Base-by-base conservation (phyloP, 495 filamentous ascomycete genomes). In the Penicillium subrubescens region DNA sequence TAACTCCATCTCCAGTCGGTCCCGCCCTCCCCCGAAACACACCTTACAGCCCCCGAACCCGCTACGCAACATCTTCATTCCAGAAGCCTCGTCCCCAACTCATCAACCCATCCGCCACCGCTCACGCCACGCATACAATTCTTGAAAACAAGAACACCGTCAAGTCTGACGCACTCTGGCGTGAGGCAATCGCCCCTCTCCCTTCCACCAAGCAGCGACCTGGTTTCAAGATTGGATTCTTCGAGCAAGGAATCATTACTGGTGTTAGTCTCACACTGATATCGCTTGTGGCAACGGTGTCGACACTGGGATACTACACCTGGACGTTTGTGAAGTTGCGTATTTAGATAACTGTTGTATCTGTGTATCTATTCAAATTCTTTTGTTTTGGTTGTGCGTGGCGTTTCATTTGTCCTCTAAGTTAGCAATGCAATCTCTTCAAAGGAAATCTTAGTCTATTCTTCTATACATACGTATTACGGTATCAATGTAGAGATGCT, bases 191-290 rank as follows among this genome's bases (percentile, higher is more conserved):
- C 3, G 64, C 69, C 19, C 78, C 80, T n/a, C 67, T 84, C 29
- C 71, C 75, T 21, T 51, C 73, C 15, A 77, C 71, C 34, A 78
- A 78, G 43, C 79, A 80, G 64, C 62, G 65, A 12, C 61, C 71
- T 15, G 77, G 76, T 5, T 69, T 68, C 8, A 73, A 67, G 17
- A 70, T 83, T 60, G 84, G 82, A 4, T 86, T 82, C 72, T 86
- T 86, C 57, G 81, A 84, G 59, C 80, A 83, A 57, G 84, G 83
- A 2, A 79, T 85, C 33, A 69, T 83, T 31, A 75, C 77, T 8
- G 81, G 80, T 0, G 73, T 71, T 7, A 44, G 72, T 29, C 65
- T 77, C 23, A 73, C 68, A 1, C 52, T 77, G 19, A 63, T 61
- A 52, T 75, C 73, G 1, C 29, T 76, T 17, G 48, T 75, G 6